Evolutionary conservation across 306 rosid species (phyloP), one percentile per base, ranked within the genome.

Genomic region (Cucumis melo): DNA sequence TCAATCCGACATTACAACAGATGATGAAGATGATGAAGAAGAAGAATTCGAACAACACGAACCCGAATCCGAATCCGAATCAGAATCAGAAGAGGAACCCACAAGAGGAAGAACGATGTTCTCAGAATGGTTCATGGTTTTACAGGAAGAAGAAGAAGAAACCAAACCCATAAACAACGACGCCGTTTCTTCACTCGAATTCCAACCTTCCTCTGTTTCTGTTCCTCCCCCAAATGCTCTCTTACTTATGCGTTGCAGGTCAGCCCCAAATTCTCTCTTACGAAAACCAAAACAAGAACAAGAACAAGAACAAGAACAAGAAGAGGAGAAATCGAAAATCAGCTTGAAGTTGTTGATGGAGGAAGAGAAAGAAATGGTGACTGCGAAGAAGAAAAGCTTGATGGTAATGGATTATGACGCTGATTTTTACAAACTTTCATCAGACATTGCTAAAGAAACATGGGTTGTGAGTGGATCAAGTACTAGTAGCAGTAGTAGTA

Each of bases 101-200:
- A 23, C 2, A 51, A 16, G 56, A 46, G 53, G 78, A 66, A 83
- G 76, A 66, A 76, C 92, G 0, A 88, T 87, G 21, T 94, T 91
- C 71, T 86, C 98, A 0, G 89, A 89, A 77, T 94, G 97, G 98
- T 91, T 84, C 63, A 94, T 94, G 98, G 92, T 94, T 76, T 44
- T 94, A 57, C 95, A 91, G 5, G 36, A 32, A 32, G 36, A 3
- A 75, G 54, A 90, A 89, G 55, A 85, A 58, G 10, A 67, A 88
- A 83, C 19, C 78, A 42, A 27, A 79, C 29, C 75, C 80, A 85
- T 27, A 81, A 54, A 51, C 20, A 13, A 34, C 24, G 10, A 41
- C 72, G 48, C 0, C 64, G 15, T 10, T 59, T 19, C 54, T 29
- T 21, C 78, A 24, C 19, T 19, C 24, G 54, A 41, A 36, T 41